These are phyloP conservation scores for barley (Hordeum vulgare) DNA, from an alignment of 176 grass and related monocot species.

Conservation along the genomic window MorexV3_pseudomolecules_assembly NC_058519.1:464961305-464961804, in stretches of 20 bases:
- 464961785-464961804: background rate
- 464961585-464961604: conserved; percentile 3
- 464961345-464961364: conserved; percentile 26
- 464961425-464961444: conserved; percentile 42
- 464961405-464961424: conserved; percentile 46
- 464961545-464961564: conserved; percentile 28
- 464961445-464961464: conserved; percentile 23
- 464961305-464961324: conserved; percentile 22
- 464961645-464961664: conserved; percentile 29
- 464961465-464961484: conserved; percentile 22
- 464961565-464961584: conserved; percentile 29
- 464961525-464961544: conserved; percentile 26
- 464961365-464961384: conserved; percentile 29
- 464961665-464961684: conserved; percentile 55
- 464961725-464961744: conserved; percentile 3
- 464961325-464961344: conserved; percentile 36
- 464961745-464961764: background rate
- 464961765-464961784: background rate
- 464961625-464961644: conserved; percentile 3
- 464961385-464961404: background rate
- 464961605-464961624: conserved; percentile 9
- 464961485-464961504: conserved; percentile 35
- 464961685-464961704: conserved; percentile 33
- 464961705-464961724: conserved; percentile 10
- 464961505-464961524: conserved; percentile 28